Percentiles rank a stretch among this genome's conserved stretches.
phyloP scores from a whole-genome alignment of 352 stramenopile species.

The Phytophthora pinifolia region DNA sequence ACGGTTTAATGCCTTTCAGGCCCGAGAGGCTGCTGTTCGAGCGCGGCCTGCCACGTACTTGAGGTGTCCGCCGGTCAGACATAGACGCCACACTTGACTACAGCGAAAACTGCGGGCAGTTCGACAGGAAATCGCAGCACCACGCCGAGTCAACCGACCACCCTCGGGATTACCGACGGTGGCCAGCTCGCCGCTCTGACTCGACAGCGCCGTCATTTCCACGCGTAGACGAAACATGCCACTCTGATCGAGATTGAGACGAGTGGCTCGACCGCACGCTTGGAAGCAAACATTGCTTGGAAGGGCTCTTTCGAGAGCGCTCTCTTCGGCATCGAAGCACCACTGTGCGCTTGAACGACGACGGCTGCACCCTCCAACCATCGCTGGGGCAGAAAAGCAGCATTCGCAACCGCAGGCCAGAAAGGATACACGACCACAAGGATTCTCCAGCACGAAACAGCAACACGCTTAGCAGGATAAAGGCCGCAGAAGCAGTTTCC shows the following conservation, averaged over 20 bases:
- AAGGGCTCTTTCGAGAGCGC: no score
- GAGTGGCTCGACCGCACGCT: no score
- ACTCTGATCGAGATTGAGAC: no score
- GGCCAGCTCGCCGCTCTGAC: neutral
- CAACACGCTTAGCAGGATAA: conserved; percentile 11
- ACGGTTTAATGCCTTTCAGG: conserved; percentile 6
- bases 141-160: neutral
- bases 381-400: neutral
- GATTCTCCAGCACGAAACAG: conserved; percentile 6
- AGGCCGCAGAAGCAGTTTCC: conserved; percentile 4
- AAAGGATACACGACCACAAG: neutral
- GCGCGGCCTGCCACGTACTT: conserved; percentile 15
- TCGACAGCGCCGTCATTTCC: neutral
- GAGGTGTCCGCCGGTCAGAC: neutral
- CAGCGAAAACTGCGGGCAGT: conserved; percentile 3
- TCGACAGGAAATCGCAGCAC: conserved; percentile 19
- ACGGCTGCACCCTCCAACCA: neutral
- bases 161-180: conserved; percentile 11
- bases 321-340: no score
- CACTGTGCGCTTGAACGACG: no score
- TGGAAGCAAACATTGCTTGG: no score
- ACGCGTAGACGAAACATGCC: no score
- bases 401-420: no score
- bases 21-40: neutral
- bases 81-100: conserved; percentile 19